These are phyloP conservation scores for Chlamydomonas sp. DNA, from an alignment of 139 green algal genomes.

Conservation along the genomic window DNA sequence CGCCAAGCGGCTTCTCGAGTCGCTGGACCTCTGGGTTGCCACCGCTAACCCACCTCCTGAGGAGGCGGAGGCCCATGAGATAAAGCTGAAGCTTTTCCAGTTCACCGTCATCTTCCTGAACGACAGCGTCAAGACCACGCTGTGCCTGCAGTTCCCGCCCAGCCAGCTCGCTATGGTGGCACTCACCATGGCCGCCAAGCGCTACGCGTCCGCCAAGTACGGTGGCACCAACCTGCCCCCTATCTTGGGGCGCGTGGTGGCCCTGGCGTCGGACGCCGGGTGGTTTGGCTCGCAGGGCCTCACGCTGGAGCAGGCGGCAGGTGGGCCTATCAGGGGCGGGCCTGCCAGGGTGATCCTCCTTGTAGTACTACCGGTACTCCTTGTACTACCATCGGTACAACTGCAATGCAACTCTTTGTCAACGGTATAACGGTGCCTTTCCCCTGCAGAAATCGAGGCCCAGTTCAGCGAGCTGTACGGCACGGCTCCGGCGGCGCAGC, in stretches of 20 bases:
- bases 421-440: neutral
- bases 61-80: constrained; percentile 16
- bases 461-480: constrained; percentile 35
- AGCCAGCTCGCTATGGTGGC: neutral
- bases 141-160: constrained; percentile 16
- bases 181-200: constrained; percentile 24
- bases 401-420: neutral
- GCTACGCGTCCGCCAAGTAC: neutral
- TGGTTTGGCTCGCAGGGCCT: constrained; percentile 10
- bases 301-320: neutral
- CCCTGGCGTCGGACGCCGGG: neutral
- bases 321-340: neutral
- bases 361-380: neutral
- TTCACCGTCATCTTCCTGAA: constrained; percentile 23
- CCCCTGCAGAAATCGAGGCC: constrained; percentile 19
- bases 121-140: constrained; percentile 20
- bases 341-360: neutral
- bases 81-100: neutral
- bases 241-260: neutral
- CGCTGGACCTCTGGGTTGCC: neutral
- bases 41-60: neutral
- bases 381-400: neutral
- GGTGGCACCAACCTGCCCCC: neutral
- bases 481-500: neutral
- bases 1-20: constrained; percentile 5